Evolutionary conservation across 208 protist genomes (phyloP), one percentile per base, ranked within the genome.

Genomic region (Crithidia acanthocephali): DNA sequence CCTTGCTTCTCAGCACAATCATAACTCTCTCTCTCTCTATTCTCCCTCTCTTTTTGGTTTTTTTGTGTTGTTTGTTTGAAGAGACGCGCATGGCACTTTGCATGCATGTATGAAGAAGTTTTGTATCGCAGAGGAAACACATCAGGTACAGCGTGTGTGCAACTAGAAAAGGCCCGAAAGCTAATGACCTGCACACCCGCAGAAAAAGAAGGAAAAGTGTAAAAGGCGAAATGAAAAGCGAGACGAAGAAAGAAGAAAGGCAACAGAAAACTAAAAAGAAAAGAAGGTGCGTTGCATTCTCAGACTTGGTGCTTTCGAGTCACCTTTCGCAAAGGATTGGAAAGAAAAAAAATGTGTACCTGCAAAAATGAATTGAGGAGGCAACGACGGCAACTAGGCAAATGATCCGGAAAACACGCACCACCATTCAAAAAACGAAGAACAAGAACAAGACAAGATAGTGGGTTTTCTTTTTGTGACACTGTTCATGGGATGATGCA

Each of bases 201-300:
- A 76, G 22, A 44, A 68, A 40, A 50, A 74, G 28, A 58, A 50
- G 53, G 45, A 68, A 30, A n/a, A 37, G 42, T 35, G 52, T 35
- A 10, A 58, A 58, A 5, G 65, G n/a, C n/a, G n/a, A n/a, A n/a
- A n/a, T n/a, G n/a, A n/a, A n/a, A 40, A 40, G 35, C 11, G 8
- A 11, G 5, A 40, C 5, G 35, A 40, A 11, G 35, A 11, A 40
- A 40, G 8, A 40, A 40, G 11, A 13, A 40, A 11, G 11, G 35
- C 11, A 5, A 40, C 8, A 40, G 35, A 40, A 13, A 40, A 40
- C 8, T 13, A 40, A 11, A 40, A 40, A 40, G 8, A 40, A 40
- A 40, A 13, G 8, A 40, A 40, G 11, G 11, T 5, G 8, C 35
- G 35, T 5, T 40, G 5, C 11, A 11, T 40, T 40, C 11, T 13